phyloP scores from a whole-genome alignment of 1,284 basidiomycete species.

The Pyrrhoderma noxium region DNA sequence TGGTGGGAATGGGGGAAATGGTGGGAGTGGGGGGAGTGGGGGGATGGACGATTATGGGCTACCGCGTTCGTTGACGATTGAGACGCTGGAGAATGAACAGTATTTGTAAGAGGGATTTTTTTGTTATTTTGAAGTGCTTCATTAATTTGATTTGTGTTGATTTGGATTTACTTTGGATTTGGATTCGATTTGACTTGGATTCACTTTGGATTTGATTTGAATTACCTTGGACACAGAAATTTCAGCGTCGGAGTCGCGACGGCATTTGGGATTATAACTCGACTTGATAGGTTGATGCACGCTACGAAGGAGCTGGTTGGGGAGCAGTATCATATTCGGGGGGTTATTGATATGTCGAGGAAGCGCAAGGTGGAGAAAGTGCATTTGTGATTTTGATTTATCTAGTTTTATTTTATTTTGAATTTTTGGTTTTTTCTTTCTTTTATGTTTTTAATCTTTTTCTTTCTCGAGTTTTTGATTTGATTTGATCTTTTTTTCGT shows the following conservation, averaged over 20 bases:
- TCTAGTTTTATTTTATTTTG: no score
- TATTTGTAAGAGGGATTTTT: constrained; percentile 19
- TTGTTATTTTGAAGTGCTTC: background rate
- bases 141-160: no score
- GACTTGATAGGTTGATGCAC: constrained; percentile 67
- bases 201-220: no score
- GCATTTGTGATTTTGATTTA: background rate
- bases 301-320: constrained; percentile 76
- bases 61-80: constrained; percentile 19
- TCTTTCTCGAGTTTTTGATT: no score
- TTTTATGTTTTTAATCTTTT: no score
- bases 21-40: constrained; percentile 2
- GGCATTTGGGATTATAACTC: constrained; percentile 55
- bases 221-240: constrained; percentile 37
- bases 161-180: no score
- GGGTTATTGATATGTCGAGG: constrained; percentile 22
- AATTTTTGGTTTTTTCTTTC: no score
- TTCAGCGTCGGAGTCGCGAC: constrained; percentile 74
- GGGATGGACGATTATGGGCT: constrained; percentile 5
- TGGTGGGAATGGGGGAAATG: constrained; percentile 14
- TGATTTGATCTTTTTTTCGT: no score
- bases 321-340: constrained; percentile 74
- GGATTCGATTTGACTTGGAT: no score
- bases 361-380: background rate
- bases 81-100: constrained; percentile 22